Conservation (phyloP, 495 filamentous ascomycete species). For the Eremomyces bilateralis region DNA sequence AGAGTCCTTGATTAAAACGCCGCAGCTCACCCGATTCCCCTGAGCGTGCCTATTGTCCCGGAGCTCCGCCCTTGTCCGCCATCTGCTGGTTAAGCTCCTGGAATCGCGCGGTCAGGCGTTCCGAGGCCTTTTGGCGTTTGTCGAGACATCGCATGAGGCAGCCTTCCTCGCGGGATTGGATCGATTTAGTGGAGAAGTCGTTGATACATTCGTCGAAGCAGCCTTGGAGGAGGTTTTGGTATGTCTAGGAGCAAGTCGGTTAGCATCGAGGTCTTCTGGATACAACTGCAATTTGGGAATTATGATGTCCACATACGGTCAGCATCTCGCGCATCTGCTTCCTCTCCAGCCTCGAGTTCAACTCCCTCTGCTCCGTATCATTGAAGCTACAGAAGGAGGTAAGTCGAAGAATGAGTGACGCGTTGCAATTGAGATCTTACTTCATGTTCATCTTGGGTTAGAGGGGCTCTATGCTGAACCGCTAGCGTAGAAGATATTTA, state of each 20-base stretch:
- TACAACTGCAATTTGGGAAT: not conserved
- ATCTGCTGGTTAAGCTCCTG: conserved; percentile 82
- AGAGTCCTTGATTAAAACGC: not conserved
- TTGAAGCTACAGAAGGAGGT: conserved; percentile 34
- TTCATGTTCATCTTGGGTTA: no score
- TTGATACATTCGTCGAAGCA: conserved; percentile 96
- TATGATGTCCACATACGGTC: conserved; percentile 41
- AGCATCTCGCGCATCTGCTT: conserved; percentile 98
- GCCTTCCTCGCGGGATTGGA: conserved; percentile 63
- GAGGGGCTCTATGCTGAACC: no score
- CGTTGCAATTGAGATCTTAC: no score
- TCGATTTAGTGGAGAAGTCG: conserved; percentile 93
- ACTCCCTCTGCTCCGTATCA: conserved; percentile 67
- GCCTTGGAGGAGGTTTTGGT: conserved; percentile 80
- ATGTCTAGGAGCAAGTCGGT: no score
- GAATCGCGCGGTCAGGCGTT: conserved; percentile 75
- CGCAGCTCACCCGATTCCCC: conserved; percentile 10
- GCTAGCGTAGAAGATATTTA: no score
- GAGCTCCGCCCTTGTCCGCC: conserved; percentile 38
- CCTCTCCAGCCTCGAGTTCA: conserved; percentile 76
- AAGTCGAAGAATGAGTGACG: not conserved
- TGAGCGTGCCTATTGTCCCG: not conserved
- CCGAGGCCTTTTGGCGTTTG: conserved; percentile 76
- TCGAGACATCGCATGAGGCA: conserved; percentile 87
- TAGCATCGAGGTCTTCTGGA: no score